phyloP scores from a whole-genome alignment of 2,329 filamentous ascomycete species.

The Dothistroma pini region DNA sequence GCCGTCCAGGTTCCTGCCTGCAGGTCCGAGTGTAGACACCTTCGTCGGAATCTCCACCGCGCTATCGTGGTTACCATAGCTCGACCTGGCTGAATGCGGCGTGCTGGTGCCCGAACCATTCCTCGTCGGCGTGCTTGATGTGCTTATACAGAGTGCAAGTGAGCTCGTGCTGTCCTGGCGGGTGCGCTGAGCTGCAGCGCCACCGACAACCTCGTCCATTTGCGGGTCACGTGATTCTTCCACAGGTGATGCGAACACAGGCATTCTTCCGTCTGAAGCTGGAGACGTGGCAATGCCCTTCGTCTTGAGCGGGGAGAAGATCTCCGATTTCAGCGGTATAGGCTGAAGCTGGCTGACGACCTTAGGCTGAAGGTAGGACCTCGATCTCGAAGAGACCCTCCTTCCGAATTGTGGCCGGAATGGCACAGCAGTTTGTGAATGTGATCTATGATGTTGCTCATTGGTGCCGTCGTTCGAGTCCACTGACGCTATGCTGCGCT shows the following conservation, averaged over 20 bases:
- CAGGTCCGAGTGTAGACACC: not conserved
- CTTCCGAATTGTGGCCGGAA: constrained; percentile 26
- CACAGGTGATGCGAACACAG: constrained; percentile 19
- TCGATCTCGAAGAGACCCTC: constrained; percentile 27
- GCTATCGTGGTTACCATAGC: constrained; percentile 21
- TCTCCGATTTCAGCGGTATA: constrained; percentile 33
- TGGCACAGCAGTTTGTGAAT: constrained; percentile 28
- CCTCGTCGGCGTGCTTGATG: constrained; percentile 9
- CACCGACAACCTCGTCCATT: constrained; percentile 10
- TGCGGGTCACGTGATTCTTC: constrained; percentile 14
- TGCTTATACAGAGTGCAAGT: constrained; percentile 6
- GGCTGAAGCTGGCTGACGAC: constrained; percentile 29
- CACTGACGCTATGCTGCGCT: constrained; percentile 13
- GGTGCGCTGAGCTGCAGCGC: constrained; percentile 9
- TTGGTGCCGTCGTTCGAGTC: constrained; percentile 17
- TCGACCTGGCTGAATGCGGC: constrained; percentile 9
- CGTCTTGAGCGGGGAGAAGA: constrained; percentile 36
- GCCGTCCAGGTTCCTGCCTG: constrained; percentile 11
- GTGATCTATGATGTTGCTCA: constrained; percentile 22
- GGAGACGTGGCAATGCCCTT: constrained; percentile 18
- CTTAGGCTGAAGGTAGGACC: constrained; percentile 32
- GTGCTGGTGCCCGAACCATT: constrained; percentile 10
- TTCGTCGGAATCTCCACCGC: constrained; percentile 13
- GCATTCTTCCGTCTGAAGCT: constrained; percentile 12
- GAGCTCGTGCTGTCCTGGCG: constrained; percentile 17